Evolutionary conservation across 2,329 filamentous ascomycete species (phyloP).

Genomic region (Zymoseptoria crescenta): DNA sequence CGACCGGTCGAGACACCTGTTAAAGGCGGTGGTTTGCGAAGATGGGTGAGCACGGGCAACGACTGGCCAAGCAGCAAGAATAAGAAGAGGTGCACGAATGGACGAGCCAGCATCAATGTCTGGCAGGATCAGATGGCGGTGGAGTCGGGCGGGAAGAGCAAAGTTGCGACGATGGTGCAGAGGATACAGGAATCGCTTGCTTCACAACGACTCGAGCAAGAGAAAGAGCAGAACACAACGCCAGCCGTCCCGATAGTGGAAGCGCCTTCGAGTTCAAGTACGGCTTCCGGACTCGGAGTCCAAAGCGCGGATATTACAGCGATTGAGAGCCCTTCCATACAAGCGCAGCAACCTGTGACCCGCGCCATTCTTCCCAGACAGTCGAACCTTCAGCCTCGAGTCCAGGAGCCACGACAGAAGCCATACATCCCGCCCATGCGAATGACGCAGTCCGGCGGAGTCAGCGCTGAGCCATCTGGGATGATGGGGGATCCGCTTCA

Average conservation of each 20-base stretch:
- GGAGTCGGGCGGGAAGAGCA: slow-evolving; percentile 24
- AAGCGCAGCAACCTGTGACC: slow-evolving; percentile 12
- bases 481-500: slow-evolving; percentile 15
- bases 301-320: neutral
- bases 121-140: slow-evolving; percentile 31
- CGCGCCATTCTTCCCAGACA: slow-evolving; percentile 10
- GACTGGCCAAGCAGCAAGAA: slow-evolving; percentile 37
- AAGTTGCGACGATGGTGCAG: slow-evolving; percentile 33
- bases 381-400: neutral
- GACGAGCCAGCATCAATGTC: slow-evolving; percentile 25
- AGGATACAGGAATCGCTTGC: slow-evolving; percentile 39
- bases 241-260: slow-evolving; percentile 13
- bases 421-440: slow-evolving; percentile 6
- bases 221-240: slow-evolving; percentile 4
- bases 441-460: slow-evolving; percentile 13
- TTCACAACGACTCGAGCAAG: slow-evolving; percentile 25
- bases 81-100: slow-evolving; percentile 35
- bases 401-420: neutral
- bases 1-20: slow-evolving; percentile 36
- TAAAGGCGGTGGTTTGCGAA: slow-evolving; percentile 40
- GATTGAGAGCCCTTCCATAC: slow-evolving; percentile 5
- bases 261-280: slow-evolving; percentile 41
- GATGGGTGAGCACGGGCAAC: slow-evolving; percentile 45
- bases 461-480: slow-evolving; percentile 7
- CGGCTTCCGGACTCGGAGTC: slow-evolving; percentile 32